Base-by-base conservation (phyloP, 176 grass and related monocot genomes). In the Carex kokanica region DNA sequence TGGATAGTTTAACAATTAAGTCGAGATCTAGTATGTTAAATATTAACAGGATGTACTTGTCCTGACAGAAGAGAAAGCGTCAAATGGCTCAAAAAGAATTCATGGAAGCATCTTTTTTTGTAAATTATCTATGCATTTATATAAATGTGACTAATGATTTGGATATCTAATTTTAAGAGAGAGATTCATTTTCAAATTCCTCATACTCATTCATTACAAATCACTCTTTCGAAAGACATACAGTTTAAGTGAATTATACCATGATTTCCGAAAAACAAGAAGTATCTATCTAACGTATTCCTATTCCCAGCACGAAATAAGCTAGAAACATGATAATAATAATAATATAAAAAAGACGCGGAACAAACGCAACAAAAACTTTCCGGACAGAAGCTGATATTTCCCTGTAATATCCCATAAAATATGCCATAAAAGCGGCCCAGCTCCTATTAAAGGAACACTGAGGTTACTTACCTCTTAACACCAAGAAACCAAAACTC, bases 401-500 rank as follows among this genome's bases (percentile, higher is more conserved):
- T 63, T 47, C 18, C 57, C 32, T 14, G 16, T 80, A 18, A 81
- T 63, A 63, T 66, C 34, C 59, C 60, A 51, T 27, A 40, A 80
- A 73, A 79, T 41, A 83, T 80, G 81, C 47, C 38, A 84, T 74
- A 79, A 81, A 79, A 65, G 64, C 21, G 81, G 58, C 64, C 51
- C 15, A 82, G 47, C 14, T 16, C 17, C 21, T 8, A 61, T 64
- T 49, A 45, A 64, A 51, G 41, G 23, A 82, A 49, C 59, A 54
- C 18, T 66, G 40, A 61, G 17, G 40, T 82, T 67, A 49, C 80
- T 51, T 32, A 16, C 38, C 60, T 53, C 80, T 64, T 82, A 47
- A 66, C 14, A 64, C 79, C 79, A 51, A 82, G 79, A 16, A 81
- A 82, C 29, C 60, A 65, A 66, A 82, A 82, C 58, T n/a, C 60